Evolutionary conservation across 2,329 filamentous ascomycete genomes (phyloP), one percentile per base, ranked within the genome.

Genomic region (Fusarium paranaense): DNA sequence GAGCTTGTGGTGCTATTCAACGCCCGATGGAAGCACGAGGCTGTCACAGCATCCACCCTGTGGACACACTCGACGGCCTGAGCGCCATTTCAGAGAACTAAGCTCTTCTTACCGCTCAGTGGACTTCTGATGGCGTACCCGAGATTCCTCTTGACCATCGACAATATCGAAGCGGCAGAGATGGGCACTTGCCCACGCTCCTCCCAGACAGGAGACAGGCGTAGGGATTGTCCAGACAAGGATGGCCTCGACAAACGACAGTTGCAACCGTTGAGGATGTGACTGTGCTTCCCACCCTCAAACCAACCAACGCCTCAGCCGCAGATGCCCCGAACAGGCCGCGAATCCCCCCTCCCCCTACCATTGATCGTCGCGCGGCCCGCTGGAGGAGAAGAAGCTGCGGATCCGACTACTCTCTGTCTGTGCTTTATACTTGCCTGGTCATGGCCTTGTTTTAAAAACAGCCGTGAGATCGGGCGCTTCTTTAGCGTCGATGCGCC

Each of bases 331-430:
- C 47, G 14, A 18, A 59, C 27, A 30, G 33, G 30, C 33, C 33
- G 33, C n/a, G 25, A 45, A 4, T 52, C 27, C 27, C 27, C 22
- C 9, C 16, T 14, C 54, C 37, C 74, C 64, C 58, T 42, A 35
- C 20, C 50, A 35, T 67, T 54, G 66, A 78, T 78, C 67, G 42
- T 30, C 63, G 47, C 54, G 47, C 58, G 71, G 69, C 62, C 69
- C 69, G 67, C 66, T 68, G 60, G 64, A n/a, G 40, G 40, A 45
- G 32, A 57, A 25, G 20, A 40, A 59, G 16, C 35, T 76, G 69
- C 74, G 70, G 72, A 72, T 74, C 72, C 74, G 70, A 64, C 69
- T 72, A 67, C 66, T 40, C 22, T n/a, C 27, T 27, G 57, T 64
- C 70, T 56, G 67, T 74, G 64, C 73, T 67, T 62, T 45, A 42